Evolutionary conservation across 2,329 filamentous ascomycete species (phyloP).

Genomic region (Hypoxylon sp.): DNA sequence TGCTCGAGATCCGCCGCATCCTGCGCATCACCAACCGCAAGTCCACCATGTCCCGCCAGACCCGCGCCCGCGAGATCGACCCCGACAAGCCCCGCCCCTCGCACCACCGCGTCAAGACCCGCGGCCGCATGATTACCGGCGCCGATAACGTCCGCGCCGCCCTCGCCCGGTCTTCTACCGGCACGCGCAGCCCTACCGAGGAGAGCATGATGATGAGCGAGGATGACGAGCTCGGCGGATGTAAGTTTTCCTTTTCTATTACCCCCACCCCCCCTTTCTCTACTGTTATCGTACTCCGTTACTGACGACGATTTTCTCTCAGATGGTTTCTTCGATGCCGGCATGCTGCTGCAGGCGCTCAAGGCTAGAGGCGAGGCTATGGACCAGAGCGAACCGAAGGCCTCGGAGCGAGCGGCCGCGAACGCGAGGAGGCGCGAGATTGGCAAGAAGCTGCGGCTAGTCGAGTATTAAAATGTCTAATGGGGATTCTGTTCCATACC

Average conservation of each 20-base stretch:
- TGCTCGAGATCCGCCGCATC: slow-evolving; percentile 88
- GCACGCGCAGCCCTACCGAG: slow-evolving; percentile 67
- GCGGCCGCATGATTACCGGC: slow-evolving; percentile 75
- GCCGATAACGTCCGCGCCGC: slow-evolving; percentile 53
- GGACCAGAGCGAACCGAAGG: slow-evolving; percentile 60
- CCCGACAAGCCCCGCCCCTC: slow-evolving; percentile 43
- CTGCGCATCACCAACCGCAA: slow-evolving; percentile 70
- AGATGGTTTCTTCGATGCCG: slow-evolving; percentile 98
- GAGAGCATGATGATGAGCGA: slow-evolving; percentile 79
- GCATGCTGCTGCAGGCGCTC: slow-evolving; percentile 89
- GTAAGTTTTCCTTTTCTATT: slow-evolving; percentile 65
- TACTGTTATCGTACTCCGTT: slow-evolving; percentile 26
- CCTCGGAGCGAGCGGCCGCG: slow-evolving; percentile 66
- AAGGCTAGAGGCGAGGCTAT: slow-evolving; percentile 71
- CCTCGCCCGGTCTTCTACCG: slow-evolving; percentile 53
- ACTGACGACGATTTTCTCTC: slow-evolving; percentile 24
- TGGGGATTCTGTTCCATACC: neutral
- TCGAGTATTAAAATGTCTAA: slow-evolving; percentile 64
- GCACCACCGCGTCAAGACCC: slow-evolving; percentile 67
- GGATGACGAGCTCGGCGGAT: slow-evolving; percentile 89
- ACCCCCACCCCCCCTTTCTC: slow-evolving; percentile 14
- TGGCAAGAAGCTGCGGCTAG: slow-evolving; percentile 75
- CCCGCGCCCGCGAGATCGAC: slow-evolving; percentile 64
- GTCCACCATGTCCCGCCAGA: slow-evolving; percentile 53
- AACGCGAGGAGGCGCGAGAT: slow-evolving; percentile 70